Base-by-base conservation (phyloP, 78 protist genomes). In the Emiliania huxleyi region DNA sequence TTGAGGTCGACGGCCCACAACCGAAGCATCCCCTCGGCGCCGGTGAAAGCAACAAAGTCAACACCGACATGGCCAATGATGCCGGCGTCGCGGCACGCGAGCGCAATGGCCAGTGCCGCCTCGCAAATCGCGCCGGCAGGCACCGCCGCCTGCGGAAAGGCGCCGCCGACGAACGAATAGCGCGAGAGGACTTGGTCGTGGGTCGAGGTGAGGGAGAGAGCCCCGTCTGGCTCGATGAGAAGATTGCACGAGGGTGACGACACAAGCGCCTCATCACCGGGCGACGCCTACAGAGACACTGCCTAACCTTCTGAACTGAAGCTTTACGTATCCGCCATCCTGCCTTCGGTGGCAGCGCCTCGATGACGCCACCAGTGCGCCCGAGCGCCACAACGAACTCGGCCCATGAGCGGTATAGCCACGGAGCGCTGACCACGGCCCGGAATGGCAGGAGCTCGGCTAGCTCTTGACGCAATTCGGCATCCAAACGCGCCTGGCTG, bases 1-100 rank as follows among this genome's bases (percentile, higher is more conserved):
- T 93, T 49, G 38, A 93, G 52, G 92, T 93, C 95, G n/a, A 93
- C 89, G 2, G 93, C 95, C 93, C 95, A 93, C 44, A 93, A 15
- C 22, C 93, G 92, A 0, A 55, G 37, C 73, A 91, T 29, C 44
- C 44, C 85, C 18, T 40, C n/a, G 1, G 4, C 37, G 48, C 29
- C 56, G 12, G 2, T 8, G 87, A 48, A 93, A 35, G 87, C 92
- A 42, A 93, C 88, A 21, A 45, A 69, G 43, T 93, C 93, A 29
- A 93, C 38, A 48, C 87, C 43, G 29, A 91, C 48, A 49, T 69
- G 37, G 11, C 95, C 95, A 40, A 89, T 21, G 46, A 93, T 15
- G 18, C 56, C n/a, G 11, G 35, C 11, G 5, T 48, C 89, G 90
- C 8, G 48, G 69, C 45, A 18, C 21, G 44, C 73, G 18, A 2